Conservation (phyloP, 2,329 filamentous ascomycete species). For the Nigrospora oryzae region DNA sequence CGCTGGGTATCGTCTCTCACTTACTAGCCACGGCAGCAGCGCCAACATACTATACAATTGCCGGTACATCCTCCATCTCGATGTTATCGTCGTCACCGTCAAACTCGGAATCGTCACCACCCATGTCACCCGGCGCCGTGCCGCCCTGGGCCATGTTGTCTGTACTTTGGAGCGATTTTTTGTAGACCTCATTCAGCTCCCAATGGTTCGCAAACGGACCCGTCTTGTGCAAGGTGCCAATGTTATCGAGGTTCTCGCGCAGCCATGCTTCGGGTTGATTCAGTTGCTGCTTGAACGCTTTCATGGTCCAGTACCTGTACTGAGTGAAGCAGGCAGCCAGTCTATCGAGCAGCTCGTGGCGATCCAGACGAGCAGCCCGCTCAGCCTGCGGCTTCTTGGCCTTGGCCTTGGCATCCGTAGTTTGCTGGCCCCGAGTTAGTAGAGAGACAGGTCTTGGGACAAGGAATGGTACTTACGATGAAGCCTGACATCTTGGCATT, state of each 20-base stretch:
- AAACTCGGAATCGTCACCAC: conserved; percentile 42
- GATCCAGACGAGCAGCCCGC: conserved; percentile 71
- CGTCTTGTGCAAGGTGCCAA: conserved; percentile 74
- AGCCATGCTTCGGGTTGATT: conserved; percentile 91
- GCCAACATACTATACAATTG: conserved; percentile 8
- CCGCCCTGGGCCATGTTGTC: conserved; percentile 44
- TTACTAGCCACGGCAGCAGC: no score
- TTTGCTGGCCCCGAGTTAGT: conserved; percentile 11
- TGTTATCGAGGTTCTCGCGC: conserved; percentile 72
- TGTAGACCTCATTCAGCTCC: conserved; percentile 54
- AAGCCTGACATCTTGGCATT: conserved; percentile 40
- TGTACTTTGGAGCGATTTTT: conserved; percentile 45
- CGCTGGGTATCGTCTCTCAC: no score
- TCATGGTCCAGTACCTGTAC: conserved; percentile 93
- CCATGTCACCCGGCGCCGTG: conserved; percentile 33
- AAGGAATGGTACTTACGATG: conserved; percentile 39
- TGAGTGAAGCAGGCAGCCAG: conserved; percentile 77
- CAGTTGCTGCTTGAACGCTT: conserved; percentile 66
- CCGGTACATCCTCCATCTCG: conserved; percentile 72
- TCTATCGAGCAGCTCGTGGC: conserved; percentile 78
- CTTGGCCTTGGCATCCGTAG: conserved; percentile 33
- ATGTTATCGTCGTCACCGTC: conserved; percentile 57
- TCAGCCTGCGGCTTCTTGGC: conserved; percentile 56
- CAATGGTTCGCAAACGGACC: conserved; percentile 82
- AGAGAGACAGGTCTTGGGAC: neutral